Evolutionary conservation across 169 alveolate genomes (phyloP).

Genomic region (Theileria annulata): DNA sequence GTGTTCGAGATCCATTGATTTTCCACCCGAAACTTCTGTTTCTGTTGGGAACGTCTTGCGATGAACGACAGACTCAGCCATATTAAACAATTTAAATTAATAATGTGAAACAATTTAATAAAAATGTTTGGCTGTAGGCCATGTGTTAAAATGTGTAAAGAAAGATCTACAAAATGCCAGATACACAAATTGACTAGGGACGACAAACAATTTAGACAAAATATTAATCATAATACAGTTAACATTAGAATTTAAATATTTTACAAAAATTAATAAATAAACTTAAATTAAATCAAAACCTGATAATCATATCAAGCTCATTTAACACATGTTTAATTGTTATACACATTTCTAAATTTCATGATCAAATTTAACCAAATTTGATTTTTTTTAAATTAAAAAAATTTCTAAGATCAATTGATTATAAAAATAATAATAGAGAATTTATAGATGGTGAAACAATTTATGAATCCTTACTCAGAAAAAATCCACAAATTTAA

Average conservation of each 20-base stretch:
- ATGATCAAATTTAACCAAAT: background rate
- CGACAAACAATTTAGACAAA: background rate
- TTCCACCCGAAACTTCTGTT: conserved; percentile 10
- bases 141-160: background rate
- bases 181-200: background rate
- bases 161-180: background rate
- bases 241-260: background rate
- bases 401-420: background rate
- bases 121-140: background rate
- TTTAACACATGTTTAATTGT: background rate
- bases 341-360: background rate
- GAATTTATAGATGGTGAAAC: background rate
- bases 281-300: background rate
- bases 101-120: background rate
- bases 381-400: too few relatives aligned
- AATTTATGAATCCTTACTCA: background rate
- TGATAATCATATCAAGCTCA: background rate
- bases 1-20: conserved; percentile 30
- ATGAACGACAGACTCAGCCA: conserved; percentile 21
- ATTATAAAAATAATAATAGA: background rate
- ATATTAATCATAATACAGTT: background rate
- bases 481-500: background rate
- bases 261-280: background rate
- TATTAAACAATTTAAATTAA: conserved; percentile 1
- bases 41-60: conserved; percentile 17